Percentiles rank a stretch among this genome's conserved stretches.
Evolutionary conservation across 257 asterid species (phyloP).

Genomic region (Ehretia macrophylla): DNA sequence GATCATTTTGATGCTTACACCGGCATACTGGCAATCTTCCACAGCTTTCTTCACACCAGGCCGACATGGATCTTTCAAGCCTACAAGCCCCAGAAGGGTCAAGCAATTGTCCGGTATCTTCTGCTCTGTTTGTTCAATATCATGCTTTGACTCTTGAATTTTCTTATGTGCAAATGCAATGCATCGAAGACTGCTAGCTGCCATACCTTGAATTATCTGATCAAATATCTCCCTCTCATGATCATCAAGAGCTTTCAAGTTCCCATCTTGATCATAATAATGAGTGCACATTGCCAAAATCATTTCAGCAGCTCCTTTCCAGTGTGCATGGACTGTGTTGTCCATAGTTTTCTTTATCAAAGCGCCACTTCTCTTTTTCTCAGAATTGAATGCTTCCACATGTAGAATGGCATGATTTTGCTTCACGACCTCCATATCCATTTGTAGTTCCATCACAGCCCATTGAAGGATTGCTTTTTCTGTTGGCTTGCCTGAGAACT

Average conservation of each 20-base stretch:
- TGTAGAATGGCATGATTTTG: slow-evolving; percentile 26
- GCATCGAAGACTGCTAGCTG: slow-evolving; percentile 64
- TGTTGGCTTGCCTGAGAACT: slow-evolving; percentile 82
- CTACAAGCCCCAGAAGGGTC: slow-evolving; percentile 46
- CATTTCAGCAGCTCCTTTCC: slow-evolving; percentile 94
- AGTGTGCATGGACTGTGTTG: slow-evolving; percentile 36
- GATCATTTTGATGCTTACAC: slow-evolving; percentile 67
- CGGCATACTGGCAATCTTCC: slow-evolving; percentile 53
- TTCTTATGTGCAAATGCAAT: slow-evolving; percentile 64
- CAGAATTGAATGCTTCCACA: slow-evolving; percentile 72
- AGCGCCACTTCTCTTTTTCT: slow-evolving; percentile 74
- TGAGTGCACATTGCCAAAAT: slow-evolving; percentile 48
- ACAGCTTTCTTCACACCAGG: slow-evolving; percentile 63
- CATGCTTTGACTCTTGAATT: slow-evolving; percentile 11
- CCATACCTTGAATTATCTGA: slow-evolving; percentile 55
- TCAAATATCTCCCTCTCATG: slow-evolving; percentile 26
- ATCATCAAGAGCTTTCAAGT: slow-evolving; percentile 21
- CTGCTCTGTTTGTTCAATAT: slow-evolving; percentile 6
- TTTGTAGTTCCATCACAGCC: slow-evolving; percentile 48
- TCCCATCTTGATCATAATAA: slow-evolving; percentile 43
- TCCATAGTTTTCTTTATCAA: slow-evolving; percentile 31
- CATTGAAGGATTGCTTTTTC: slow-evolving; percentile 81
- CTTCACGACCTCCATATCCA: slow-evolving; percentile 55
- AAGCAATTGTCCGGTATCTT: slow-evolving; percentile 30
- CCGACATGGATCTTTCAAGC: slow-evolving; percentile 65